A percentile compares a stretch with the other conserved stretches of the same genome.
Evolutionary conservation across 2,329 filamentous ascomycete species (phyloP).

Genomic region (Periconia digitata): DNA sequence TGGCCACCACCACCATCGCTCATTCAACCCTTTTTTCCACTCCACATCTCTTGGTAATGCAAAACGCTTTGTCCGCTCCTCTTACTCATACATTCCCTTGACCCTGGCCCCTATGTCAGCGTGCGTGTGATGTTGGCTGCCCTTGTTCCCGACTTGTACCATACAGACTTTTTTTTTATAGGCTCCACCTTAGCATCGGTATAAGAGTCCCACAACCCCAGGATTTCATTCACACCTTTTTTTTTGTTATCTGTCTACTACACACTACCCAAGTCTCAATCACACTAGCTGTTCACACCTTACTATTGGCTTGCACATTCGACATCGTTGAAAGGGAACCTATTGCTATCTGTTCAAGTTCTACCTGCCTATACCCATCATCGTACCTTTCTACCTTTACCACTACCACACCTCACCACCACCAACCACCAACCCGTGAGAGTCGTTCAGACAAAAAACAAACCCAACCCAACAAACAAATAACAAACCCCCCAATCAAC

Average conservation of each 20-base stretch:
- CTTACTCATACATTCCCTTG: no score
- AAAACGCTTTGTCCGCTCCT: no score
- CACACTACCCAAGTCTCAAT: not conserved
- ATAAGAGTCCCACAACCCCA: not conserved
- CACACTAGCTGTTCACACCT: not conserved
- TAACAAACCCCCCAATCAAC: conserved; percentile 9
- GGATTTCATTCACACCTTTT: not conserved
- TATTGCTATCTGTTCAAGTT: no score
- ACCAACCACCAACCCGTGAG: no score
- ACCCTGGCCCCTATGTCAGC: no score
- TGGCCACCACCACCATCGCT: no score
- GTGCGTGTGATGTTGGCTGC: not conserved
- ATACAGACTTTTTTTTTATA: not conserved
- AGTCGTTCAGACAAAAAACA: not conserved
- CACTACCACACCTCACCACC: no score
- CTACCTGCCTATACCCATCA: no score
- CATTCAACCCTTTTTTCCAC: no score
- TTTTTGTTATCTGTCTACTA: not conserved
- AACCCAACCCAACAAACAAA: not conserved
- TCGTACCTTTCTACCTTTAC: no score
- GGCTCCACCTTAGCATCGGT: not conserved
- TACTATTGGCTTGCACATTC: not conserved
- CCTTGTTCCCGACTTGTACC: not conserved
- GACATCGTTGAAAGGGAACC: no score
- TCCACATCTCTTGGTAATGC: no score